Evolutionary conservation across 495 filamentous ascomycete species (phyloP).

Genomic region (Parathielavia appendiculata): DNA sequence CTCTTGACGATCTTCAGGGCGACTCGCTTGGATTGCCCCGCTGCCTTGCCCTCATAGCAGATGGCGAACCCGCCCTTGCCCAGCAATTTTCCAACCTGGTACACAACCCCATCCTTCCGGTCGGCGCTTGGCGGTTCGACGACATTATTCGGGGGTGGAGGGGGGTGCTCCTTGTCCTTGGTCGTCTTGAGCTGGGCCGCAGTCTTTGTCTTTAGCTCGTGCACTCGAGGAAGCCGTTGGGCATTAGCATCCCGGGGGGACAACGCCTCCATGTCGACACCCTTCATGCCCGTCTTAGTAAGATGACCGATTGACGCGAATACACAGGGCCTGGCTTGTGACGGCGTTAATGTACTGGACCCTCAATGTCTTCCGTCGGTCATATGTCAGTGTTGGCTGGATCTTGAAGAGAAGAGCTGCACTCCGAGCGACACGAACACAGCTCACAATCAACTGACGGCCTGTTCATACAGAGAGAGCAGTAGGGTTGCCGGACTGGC

Average conservation of each 20-base stretch:
- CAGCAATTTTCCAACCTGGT: constrained; percentile 74
- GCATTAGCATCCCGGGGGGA: constrained; percentile 68
- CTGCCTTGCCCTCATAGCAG: constrained; percentile 70
- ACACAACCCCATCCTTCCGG: constrained; percentile 65
- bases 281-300: constrained; percentile 32
- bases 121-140: constrained; percentile 59
- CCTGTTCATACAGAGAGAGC: background rate
- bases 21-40: constrained; percentile 59
- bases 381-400: background rate
- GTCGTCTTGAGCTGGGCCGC: constrained; percentile 48
- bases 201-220: constrained; percentile 52
- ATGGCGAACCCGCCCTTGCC: constrained; percentile 96
- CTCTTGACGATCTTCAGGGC: constrained; percentile 90
- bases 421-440: too few relatives aligned
- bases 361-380: too few relatives aligned
- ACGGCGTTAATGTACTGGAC: too few relatives aligned
- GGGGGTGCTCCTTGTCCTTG: constrained; percentile 67
- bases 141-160: constrained; percentile 71
- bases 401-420: background rate
- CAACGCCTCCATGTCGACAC: constrained; percentile 59
- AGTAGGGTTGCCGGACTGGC: background rate
- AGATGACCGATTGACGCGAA: background rate
- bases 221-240: constrained; percentile 39
- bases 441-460: background rate
- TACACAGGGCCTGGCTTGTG: background rate